Evolutionary conservation across 2,329 filamentous ascomycete species (phyloP), one percentile per base, ranked within the genome.

Genomic region (Chaetomium sp.): DNA sequence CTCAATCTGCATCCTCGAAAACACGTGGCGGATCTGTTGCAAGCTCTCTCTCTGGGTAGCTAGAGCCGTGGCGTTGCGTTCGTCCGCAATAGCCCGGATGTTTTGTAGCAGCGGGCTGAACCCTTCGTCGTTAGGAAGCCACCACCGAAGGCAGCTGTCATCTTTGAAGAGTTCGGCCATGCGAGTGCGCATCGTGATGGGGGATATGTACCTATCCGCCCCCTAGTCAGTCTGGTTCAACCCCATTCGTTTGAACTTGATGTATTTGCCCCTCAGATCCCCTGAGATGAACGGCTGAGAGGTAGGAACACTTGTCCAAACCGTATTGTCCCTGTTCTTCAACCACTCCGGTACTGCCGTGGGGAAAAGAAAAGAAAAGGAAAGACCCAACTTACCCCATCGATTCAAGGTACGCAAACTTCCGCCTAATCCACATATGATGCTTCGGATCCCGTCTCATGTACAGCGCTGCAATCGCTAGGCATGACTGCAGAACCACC

Each of bases 61-160:
- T n/a, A 77, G 74, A 0, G 80, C 81, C 19, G 76, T 81, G 6
- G 80, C 74, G 57, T 83, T 88, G 48, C 89, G 82, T 61, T 94
- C 89, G 63, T 89, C 85, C 34, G 91, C 89, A 71, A 96, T 91
- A 43, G 83, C 80, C 19, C 91, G 86, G 59, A 96, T 85, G 53
- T 81, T 86, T 51, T 85, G 85, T 53, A 96, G 78, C 43, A 95
- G 81, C 0, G 82, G 80, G 9, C 82, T 86, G 64, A 88, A 88
- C 1, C 82, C 84, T 72, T 92, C 87, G 59, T 89, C 82, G 68
- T 94, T 81, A 2, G 91, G 89, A 2, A 96, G 79, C 94, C 94
- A 99, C 89, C 91, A 96, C 55, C 86, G 79, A 45, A 82, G 81
- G 52, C 91, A 83, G 19, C 85, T 83, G 11, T 82, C 79, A 44